Conservation (phyloP, 2,329 filamentous ascomycete species). For the Biscogniauxia sp. region DNA sequence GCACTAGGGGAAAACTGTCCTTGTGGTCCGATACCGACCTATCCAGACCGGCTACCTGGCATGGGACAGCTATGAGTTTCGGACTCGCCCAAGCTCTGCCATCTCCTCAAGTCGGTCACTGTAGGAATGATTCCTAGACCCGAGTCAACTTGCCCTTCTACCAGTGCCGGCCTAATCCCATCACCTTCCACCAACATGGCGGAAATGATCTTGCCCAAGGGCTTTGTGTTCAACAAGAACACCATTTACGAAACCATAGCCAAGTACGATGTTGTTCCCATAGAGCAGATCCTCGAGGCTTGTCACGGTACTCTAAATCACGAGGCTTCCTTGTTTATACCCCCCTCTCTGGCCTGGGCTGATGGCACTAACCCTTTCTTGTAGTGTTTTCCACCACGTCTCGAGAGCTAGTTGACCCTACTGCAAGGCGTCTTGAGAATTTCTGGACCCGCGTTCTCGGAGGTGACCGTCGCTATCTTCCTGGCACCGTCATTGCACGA, state of each 20-base stretch:
- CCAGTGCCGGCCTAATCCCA: slow-evolving; percentile 11
- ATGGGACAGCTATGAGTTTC: slow-evolving; percentile 22
- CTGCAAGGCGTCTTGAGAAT: slow-evolving; percentile 59
- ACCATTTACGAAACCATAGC: slow-evolving; percentile 55
- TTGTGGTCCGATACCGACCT: slow-evolving; percentile 20
- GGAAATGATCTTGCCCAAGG: slow-evolving; percentile 51
- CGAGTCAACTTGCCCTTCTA: slow-evolving; percentile 14
- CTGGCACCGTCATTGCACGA: slow-evolving; percentile 51
- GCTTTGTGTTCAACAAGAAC: slow-evolving; percentile 53
- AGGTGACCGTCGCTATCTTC: slow-evolving; percentile 52
- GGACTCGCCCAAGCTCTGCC: slow-evolving; percentile 14
- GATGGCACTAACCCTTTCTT: slow-evolving; percentile 14
- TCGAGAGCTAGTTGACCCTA: slow-evolving; percentile 59
- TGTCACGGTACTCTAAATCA: slow-evolving; percentile 50
- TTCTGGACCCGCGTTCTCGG: slow-evolving; percentile 68
- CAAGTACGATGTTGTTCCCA: slow-evolving; percentile 47
- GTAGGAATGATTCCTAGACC: slow-evolving; percentile 11
- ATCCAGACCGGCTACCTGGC: slow-evolving; percentile 18
- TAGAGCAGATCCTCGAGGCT: slow-evolving; percentile 53
- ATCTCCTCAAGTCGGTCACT: slow-evolving; percentile 17
- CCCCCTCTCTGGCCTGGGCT: neutral
- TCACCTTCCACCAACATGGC: slow-evolving; percentile 30
- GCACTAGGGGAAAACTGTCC: slow-evolving; percentile 22
- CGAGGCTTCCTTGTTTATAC: neutral
- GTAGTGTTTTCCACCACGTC: slow-evolving; percentile 61